These are phyloP conservation scores for Mortierella sp. DNA, from an alignment of 371 early-diverging fungal genomes.

Conservation along the genomic window DNA sequence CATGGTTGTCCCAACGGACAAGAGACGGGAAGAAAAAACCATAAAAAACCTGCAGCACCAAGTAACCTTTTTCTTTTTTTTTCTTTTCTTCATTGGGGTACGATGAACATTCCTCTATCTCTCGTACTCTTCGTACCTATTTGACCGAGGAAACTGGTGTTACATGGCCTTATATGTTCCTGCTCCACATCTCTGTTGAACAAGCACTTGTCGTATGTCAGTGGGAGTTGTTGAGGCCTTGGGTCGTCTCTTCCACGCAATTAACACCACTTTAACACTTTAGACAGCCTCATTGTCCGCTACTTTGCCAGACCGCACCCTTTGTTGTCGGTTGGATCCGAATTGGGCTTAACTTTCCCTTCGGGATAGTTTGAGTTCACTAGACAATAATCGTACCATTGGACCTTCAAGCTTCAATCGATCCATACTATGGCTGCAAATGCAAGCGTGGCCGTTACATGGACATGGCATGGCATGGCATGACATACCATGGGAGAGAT, in stretches of 20 bases:
- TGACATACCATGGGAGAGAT: not conserved
- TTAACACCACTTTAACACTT: no score
- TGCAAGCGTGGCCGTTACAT: no score
- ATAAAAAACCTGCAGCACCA: not conserved
- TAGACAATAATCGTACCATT: no score
- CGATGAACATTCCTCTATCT: not conserved
- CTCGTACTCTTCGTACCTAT: not conserved
- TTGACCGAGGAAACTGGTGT: not conserved
- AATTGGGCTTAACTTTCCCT: no score
- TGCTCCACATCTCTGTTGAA: slow-evolving; percentile 3
- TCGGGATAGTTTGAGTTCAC: no score
- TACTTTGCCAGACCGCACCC: no score
- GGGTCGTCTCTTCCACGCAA: no score
- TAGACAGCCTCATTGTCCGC: no score
- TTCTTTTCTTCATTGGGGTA: not conserved
- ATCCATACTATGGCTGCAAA: no score
- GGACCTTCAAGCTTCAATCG: no score
- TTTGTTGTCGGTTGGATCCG: no score
- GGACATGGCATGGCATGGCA: not conserved
- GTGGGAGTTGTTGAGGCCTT: no score
- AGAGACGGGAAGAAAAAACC: not conserved
- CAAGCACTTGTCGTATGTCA: not conserved
- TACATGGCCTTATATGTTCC: not conserved
- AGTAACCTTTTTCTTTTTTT: not conserved
- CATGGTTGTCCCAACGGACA: not conserved